Evolutionary conservation across 495 filamentous ascomycete species (phyloP).

Genomic region (Delitschia confertaspora): DNA sequence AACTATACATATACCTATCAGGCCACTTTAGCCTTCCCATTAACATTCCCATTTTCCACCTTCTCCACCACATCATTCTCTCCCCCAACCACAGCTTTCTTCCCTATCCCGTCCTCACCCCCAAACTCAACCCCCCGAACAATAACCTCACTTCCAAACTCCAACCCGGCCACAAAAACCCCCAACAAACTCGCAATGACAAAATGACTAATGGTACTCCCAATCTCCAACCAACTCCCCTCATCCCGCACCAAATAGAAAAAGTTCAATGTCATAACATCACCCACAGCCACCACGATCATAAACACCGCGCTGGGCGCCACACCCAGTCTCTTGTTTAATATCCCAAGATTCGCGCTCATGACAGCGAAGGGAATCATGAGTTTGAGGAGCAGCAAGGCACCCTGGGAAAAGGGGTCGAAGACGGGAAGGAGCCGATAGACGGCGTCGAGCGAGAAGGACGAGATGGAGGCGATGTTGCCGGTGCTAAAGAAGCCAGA

Average conservation of each 20-base stretch:
- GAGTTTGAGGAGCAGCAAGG: constrained; percentile 79
- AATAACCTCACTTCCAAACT: constrained; percentile 77
- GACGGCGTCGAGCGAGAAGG: constrained; percentile 89
- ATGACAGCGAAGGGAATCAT: constrained; percentile 92
- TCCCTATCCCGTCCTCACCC: constrained; percentile 11
- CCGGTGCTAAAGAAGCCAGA: constrained; percentile 96
- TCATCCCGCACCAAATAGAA: constrained; percentile 96
- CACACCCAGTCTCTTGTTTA: constrained; percentile 78
- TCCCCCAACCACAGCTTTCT: too few relatives aligned
- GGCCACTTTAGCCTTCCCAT: constrained; percentile 6
- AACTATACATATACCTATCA: too few relatives aligned
- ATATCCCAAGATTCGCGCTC: constrained; percentile 83
- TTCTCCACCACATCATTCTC: not conserved
- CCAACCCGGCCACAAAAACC: constrained; percentile 82
- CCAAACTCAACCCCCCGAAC: constrained; percentile 72
- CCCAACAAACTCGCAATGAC: constrained; percentile 81
- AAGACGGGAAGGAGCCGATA: constrained; percentile 89
- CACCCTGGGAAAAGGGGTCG: constrained; percentile 84
- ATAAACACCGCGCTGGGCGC: constrained; percentile 83
- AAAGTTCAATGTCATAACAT: constrained; percentile 91
- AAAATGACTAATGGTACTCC: constrained; percentile 90
- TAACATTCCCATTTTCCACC: constrained; percentile 3
- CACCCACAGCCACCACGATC: constrained; percentile 85
- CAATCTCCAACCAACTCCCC: constrained; percentile 95
- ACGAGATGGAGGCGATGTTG: constrained; percentile 89